These are phyloP conservation scores for Orbilia ellipsospora DNA, from an alignment of 2,329 filamentous ascomycete species.

Conservation along the genomic window DNA sequence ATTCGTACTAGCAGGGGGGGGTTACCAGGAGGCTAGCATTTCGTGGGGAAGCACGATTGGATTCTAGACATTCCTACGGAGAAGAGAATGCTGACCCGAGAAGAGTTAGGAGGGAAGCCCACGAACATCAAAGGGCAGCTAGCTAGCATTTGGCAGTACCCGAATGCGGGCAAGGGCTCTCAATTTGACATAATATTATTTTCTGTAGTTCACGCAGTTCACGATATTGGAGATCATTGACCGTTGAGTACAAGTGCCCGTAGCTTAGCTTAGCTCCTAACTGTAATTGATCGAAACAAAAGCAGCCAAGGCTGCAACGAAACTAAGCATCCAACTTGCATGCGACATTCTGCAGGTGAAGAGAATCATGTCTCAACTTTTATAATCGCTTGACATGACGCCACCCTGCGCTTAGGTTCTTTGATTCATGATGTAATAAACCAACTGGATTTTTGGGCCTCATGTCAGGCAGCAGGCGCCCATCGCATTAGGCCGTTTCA, in stretches of 20 bases:
- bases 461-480: slow-evolving; percentile 33
- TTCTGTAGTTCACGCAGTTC: too few relatives aligned
- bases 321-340: slow-evolving; percentile 3
- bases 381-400: slow-evolving; percentile 25
- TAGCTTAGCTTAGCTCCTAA: slow-evolving; percentile 35
- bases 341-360: slow-evolving; percentile 30
- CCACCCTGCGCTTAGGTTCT: slow-evolving; percentile 24
- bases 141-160: slow-evolving; percentile 10
- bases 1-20: slow-evolving; percentile 23
- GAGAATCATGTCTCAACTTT: slow-evolving; percentile 47
- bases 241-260: slow-evolving; percentile 50
- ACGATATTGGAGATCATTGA: slow-evolving; percentile 31
- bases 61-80: slow-evolving; percentile 45
- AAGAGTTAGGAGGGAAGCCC: slow-evolving; percentile 16
- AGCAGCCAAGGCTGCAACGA: slow-evolving; percentile 27
- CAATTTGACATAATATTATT: slow-evolving; percentile 29
- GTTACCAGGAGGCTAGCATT: slow-evolving; percentile 18
- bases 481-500: neutral
- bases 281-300: slow-evolving; percentile 24
- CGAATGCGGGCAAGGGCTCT: slow-evolving; percentile 30
- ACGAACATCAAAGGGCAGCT: slow-evolving; percentile 38
- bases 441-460: slow-evolving; percentile 3
- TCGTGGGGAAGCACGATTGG: slow-evolving; percentile 41
- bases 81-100: slow-evolving; percentile 49
- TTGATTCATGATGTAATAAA: slow-evolving; percentile 42